Evolutionary conservation across 2,329 filamentous ascomycete species (phyloP).

Genomic region (Nannizzia gypsea): DNA sequence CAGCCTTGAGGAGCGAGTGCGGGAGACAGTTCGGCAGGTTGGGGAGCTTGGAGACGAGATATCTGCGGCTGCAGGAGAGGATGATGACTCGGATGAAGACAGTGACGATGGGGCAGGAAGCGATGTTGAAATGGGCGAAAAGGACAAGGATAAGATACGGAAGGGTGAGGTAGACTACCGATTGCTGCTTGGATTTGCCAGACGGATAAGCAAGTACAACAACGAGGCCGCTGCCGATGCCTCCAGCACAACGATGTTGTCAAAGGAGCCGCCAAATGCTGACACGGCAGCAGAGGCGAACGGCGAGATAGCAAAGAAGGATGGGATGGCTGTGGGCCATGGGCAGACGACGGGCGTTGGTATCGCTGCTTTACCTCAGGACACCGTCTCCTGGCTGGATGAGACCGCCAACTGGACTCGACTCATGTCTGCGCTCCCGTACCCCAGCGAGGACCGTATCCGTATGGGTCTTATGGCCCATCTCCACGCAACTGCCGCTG

Average conservation of each 20-base stretch:
- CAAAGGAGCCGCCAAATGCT: not conserved
- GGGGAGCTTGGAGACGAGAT: constrained; percentile 33
- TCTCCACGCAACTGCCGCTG: constrained; percentile 31
- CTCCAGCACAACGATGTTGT: constrained; percentile 15
- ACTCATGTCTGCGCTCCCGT: constrained; percentile 33
- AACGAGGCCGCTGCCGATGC: constrained; percentile 34
- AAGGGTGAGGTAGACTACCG: constrained; percentile 33
- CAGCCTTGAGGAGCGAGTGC: constrained; percentile 30
- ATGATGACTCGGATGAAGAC: constrained; percentile 22
- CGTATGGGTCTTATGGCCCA: constrained; percentile 37
- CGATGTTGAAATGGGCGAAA: constrained; percentile 16
- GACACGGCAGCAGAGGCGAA: constrained; percentile 4
- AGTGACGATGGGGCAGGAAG: constrained; percentile 9
- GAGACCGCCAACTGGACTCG: constrained; percentile 31
- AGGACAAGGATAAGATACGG: constrained; percentile 5
- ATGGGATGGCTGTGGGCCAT: not conserved
- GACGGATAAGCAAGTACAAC: constrained; percentile 38
- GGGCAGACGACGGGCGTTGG: constrained; percentile 15
- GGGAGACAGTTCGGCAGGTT: constrained; percentile 31
- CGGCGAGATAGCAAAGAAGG: not conserved
- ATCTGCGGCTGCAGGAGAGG: constrained; percentile 22
- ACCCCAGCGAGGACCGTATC: constrained; percentile 35
- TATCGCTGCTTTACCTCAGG: constrained; percentile 29
- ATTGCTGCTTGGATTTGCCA: constrained; percentile 34
- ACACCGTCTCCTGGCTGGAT: constrained; percentile 31